Evolutionary conservation across 2,329 filamentous ascomycete genomes (phyloP).

Genomic region (Sarocladium brachiariae): DNA sequence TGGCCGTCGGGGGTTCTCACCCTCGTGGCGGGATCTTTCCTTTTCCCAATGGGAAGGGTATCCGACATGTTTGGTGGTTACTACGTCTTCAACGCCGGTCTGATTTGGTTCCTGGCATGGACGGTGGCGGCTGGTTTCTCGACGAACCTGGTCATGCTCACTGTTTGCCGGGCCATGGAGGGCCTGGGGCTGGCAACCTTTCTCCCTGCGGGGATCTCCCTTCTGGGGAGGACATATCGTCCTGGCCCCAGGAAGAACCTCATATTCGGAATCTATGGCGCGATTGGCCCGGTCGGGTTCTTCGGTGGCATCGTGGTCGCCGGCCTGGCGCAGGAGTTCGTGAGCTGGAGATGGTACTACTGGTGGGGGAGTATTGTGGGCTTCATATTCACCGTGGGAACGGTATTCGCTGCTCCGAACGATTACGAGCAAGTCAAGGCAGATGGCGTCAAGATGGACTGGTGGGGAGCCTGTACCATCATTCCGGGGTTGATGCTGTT

Average conservation of each 20-base stretch:
- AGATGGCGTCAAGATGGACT: constrained; percentile 47
- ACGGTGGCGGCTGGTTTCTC: constrained; percentile 60
- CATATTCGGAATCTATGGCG: constrained; percentile 51
- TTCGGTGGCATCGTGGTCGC: constrained; percentile 59
- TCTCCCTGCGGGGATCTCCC: constrained; percentile 59
- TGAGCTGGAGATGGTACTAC: constrained; percentile 61
- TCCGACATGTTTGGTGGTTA: constrained; percentile 55
- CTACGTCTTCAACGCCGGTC: constrained; percentile 46
- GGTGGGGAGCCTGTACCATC: constrained; percentile 47
- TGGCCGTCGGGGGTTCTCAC: constrained; percentile 60
- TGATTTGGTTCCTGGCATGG: constrained; percentile 57
- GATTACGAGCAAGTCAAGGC: constrained; percentile 26
- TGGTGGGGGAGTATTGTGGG: constrained; percentile 47
- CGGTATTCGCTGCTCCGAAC: constrained; percentile 28
- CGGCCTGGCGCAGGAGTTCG: constrained; percentile 51
- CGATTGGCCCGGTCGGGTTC: constrained; percentile 47
- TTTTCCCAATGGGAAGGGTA: constrained; percentile 55
- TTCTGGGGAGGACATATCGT: constrained; percentile 58
- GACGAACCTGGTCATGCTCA: constrained; percentile 56
- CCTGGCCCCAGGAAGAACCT: constrained; percentile 64
- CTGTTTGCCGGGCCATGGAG: constrained; percentile 61
- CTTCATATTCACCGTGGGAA: constrained; percentile 44
- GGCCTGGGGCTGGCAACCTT: constrained; percentile 63
- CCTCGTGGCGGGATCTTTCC: constrained; percentile 43
- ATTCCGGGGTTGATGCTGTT: constrained; percentile 55